phyloP scores from a whole-genome alignment of 2,329 filamentous ascomycete species.

The Aspergillus melleus region DNA sequence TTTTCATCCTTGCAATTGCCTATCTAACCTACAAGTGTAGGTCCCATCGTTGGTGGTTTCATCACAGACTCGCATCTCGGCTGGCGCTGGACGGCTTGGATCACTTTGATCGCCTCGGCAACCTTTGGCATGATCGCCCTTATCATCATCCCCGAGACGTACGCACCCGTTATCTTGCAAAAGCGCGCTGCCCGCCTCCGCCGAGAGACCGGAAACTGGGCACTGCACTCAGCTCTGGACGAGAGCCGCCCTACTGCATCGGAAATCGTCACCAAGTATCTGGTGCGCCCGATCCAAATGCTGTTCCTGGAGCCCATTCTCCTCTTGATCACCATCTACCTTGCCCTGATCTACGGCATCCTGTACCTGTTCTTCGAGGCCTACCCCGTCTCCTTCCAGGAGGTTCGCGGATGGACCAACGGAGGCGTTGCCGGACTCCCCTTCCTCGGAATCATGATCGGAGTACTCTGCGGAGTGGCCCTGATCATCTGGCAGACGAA shows the following conservation, averaged over 20 bases:
- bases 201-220: slow-evolving; percentile 48
- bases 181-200: slow-evolving; percentile 50
- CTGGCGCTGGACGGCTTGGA: slow-evolving; percentile 60
- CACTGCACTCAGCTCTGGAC: slow-evolving; percentile 46
- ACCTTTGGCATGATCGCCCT: slow-evolving; percentile 46
- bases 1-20: not conserved
- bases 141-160: slow-evolving; percentile 54
- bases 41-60: slow-evolving; percentile 53
- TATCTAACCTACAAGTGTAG: slow-evolving; percentile 6
- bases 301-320: slow-evolving; percentile 51
- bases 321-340: slow-evolving; percentile 47
- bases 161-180: slow-evolving; percentile 49
- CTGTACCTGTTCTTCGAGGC: slow-evolving; percentile 43
- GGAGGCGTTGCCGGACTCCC: slow-evolving; percentile 39
- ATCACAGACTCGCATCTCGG: slow-evolving; percentile 51
- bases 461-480: slow-evolving; percentile 35
- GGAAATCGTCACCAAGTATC: slow-evolving; percentile 46
- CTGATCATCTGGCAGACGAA: slow-evolving; percentile 42
- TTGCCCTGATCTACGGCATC: slow-evolving; percentile 41
- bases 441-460: slow-evolving; percentile 38
- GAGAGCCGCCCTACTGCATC: slow-evolving; percentile 41
- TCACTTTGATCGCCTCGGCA: slow-evolving; percentile 52
- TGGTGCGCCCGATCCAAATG: slow-evolving; percentile 49
- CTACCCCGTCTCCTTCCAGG: slow-evolving; percentile 42
- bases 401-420: slow-evolving; percentile 39